Conservation (phyloP, 495 filamentous ascomycete genomes). For the Thermochaetoides thermophila region DNA sequence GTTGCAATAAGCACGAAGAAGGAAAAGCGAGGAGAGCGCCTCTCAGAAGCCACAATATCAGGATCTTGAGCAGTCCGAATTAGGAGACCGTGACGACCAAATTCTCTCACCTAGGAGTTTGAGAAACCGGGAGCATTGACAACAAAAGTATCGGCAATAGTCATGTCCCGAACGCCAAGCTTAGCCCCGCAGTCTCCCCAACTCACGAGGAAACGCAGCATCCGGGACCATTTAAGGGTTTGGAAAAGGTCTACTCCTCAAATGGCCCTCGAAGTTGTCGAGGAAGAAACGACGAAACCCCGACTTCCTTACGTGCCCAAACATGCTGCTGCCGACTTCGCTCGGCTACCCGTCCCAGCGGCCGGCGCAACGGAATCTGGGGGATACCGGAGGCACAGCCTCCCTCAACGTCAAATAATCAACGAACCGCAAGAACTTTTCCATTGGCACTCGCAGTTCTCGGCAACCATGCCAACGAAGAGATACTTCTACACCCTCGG, state of each 20-base stretch:
- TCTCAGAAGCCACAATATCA: too few relatives aligned
- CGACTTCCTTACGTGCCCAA: constrained; percentile 14
- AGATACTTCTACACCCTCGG: not conserved
- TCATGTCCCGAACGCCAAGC: constrained; percentile 6
- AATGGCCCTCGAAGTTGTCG: not conserved
- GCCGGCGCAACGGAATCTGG: not conserved
- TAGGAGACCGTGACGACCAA: too few relatives aligned
- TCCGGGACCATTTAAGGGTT: constrained; percentile 13
- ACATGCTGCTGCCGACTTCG: constrained; percentile 19
- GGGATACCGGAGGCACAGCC: not conserved
- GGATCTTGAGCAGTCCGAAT: too few relatives aligned
- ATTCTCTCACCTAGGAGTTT: not conserved
- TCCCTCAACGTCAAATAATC: not conserved
- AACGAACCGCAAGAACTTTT: too few relatives aligned
- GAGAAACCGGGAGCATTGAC: constrained; percentile 1
- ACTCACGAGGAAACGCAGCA: constrained; percentile 13
- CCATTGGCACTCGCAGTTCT: too few relatives aligned
- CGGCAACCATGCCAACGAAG: too few relatives aligned
- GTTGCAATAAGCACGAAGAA: too few relatives aligned
- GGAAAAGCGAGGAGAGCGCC: too few relatives aligned
- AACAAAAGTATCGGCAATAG: not conserved
- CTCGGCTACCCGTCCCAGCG: constrained; percentile 6
- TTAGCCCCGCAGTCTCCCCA: constrained; percentile 7
- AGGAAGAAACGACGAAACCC: not conserved
- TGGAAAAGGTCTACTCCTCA: constrained; percentile 6